Evolutionary conservation across 1,139 yeast genomes (phyloP).

Genomic region (Tardiomyces blankii): DNA sequence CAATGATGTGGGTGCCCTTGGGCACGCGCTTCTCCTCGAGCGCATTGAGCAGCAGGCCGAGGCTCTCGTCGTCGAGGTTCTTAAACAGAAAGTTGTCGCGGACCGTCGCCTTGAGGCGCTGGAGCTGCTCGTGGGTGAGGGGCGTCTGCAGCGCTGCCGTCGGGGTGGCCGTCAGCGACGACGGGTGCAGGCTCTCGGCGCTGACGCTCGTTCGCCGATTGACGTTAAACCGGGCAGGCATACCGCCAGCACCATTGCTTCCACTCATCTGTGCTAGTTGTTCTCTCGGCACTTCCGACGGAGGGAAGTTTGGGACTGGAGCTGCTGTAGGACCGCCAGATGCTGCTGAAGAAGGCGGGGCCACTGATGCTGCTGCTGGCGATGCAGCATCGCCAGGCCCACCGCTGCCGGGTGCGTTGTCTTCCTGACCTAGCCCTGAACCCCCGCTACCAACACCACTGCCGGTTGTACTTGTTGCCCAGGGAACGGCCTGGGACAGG

Average conservation of each 20-base stretch:
- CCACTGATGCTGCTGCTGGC: not conserved
- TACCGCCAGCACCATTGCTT: not conserved
- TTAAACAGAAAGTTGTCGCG: constrained; percentile 73
- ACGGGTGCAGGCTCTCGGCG: constrained; percentile 39
- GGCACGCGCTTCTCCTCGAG: constrained; percentile 58
- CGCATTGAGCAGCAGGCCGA: constrained; percentile 71
- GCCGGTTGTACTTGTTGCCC: not conserved
- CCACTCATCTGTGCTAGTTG: not conserved
- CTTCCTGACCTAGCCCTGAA: not conserved
- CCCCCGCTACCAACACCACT: not conserved
- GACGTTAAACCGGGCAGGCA: constrained; percentile 56
- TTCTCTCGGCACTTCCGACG: not conserved
- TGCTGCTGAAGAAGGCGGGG: not conserved
- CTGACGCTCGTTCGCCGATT: constrained; percentile 81
- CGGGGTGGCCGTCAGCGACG: constrained; percentile 43
- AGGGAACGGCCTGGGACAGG: not conserved
- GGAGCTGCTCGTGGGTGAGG: not conserved
- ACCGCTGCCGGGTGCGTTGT: too few species aligned
- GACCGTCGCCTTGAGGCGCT: constrained; percentile 58
- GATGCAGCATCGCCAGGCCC: not conserved
- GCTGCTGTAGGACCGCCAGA: too few species aligned
- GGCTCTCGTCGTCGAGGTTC: constrained; percentile 61
- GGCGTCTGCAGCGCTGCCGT: constrained; percentile 1
- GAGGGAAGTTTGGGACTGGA: too few species aligned
- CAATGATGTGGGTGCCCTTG: constrained; percentile 58